phyloP scores from a whole-genome alignment of 345 rosid genomes.

The Eucalyptus urophylla region DNA sequence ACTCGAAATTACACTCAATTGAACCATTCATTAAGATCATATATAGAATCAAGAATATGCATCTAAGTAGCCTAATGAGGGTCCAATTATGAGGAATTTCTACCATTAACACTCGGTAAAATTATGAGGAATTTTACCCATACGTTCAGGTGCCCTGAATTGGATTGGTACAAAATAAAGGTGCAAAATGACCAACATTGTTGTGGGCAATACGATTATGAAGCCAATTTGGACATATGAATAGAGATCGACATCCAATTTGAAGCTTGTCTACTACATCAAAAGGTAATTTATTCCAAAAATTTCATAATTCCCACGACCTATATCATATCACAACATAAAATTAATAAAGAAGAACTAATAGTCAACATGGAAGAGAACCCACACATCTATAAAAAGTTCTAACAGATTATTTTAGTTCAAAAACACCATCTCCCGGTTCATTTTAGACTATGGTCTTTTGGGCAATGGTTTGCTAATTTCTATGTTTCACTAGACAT shows the following conservation, averaged over 20 bases:
- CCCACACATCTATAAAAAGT: not conserved
- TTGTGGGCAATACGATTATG: not conserved
- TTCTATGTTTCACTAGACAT: too few relatives aligned
- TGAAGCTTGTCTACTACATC: not conserved
- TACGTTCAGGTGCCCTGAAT: not conserved
- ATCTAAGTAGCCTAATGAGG: too few relatives aligned
- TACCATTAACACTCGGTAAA: too few relatives aligned
- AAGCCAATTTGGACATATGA: not conserved
- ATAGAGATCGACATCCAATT: too few relatives aligned
- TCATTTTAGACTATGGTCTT: not conserved
- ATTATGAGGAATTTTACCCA: not conserved
- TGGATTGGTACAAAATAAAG: rapidly evolving
- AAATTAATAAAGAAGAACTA: not conserved
- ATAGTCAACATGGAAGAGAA: not conserved
- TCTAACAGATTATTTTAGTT: not conserved
- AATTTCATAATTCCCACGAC: not conserved
- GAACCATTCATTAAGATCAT: too few relatives aligned
- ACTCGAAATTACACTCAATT: too few relatives aligned
- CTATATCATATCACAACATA: not conserved
- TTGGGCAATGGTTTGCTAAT: too few relatives aligned
- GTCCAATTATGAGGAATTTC: too few relatives aligned
- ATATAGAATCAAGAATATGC: too few relatives aligned
- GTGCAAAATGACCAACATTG: not conserved
- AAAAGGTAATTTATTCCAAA: not conserved
- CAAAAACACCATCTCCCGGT: not conserved